Base-by-base conservation (phyloP, 2,329 filamentous ascomycete species). In the Ophiocordyceps sinensis region DNA sequence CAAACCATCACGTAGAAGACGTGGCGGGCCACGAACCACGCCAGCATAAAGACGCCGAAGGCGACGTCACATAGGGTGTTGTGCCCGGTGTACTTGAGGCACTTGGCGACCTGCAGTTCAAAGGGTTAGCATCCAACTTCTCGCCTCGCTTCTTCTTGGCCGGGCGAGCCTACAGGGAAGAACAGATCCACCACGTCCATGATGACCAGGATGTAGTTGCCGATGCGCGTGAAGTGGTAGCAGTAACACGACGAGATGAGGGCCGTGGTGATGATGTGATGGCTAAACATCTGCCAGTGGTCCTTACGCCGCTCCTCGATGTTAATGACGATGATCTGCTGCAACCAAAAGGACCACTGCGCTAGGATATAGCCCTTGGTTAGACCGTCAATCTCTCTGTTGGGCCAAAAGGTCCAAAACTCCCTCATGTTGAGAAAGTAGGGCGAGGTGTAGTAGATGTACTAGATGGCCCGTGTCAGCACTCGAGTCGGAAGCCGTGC, bases 281-380 rank as follows among this genome's bases (percentile, higher is more conserved):
- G 91, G 15, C 78, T 81, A 50, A 96, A 78, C 91, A 96, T 96
- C 62, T 96, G 89, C 67, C 78, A 83, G 62, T 95, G 82, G 53
- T 98, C 91, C 65, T 96, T 96, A 54, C 91, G 77, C 49, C 83
- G 78, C 63, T 93, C 85, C 63, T 98, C 91, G 45, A 96, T 87
- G 62, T 95, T 82, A 58, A 96, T 85, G 43, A 95, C 85, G 28
- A 95, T 68, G 48, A 96, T 83, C 64, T 94, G 88, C 64, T 96
- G 89, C 38, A 95, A 62, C 82, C 86, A 95, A 61, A 95, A 96
- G 21, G 82, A 80, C 63, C 88, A 83, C 59, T 96, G 88, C 13
- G 81, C 80, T 28, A 98, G 71, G 53, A 94, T 85, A 62, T 98
- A 98, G 60, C 75, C 78, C 66, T 96, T 96, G 64, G 84, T 77